A percentile compares a stretch with the other conserved stretches of the same genome.
phyloP scores from a whole-genome alignment of 805 yeast species.

The Candida taoyuanica region DNA sequence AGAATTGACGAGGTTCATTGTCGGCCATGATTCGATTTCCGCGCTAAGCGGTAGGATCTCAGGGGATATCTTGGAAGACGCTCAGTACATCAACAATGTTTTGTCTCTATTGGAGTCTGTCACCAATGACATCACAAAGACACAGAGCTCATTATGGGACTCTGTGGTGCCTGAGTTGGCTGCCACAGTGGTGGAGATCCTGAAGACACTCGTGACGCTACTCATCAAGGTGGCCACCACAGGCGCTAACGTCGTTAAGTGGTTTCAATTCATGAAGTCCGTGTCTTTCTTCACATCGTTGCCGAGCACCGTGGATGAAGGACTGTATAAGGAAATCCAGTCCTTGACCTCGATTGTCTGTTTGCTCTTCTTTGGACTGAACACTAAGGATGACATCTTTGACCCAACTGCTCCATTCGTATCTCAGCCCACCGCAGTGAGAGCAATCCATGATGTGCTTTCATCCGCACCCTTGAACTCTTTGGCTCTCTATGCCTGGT shows the following conservation, averaged over 20 bases:
- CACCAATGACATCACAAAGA: neutral
- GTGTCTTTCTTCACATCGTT: slow-evolving; percentile 21
- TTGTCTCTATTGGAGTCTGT: slow-evolving; percentile 13
- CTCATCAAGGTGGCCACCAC: slow-evolving; percentile 35
- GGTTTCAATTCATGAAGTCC: slow-evolving; percentile 52
- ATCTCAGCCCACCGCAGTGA: slow-evolving; percentile 36
- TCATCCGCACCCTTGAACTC: slow-evolving; percentile 37
- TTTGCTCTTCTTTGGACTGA: slow-evolving; percentile 52
- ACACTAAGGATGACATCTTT: slow-evolving; percentile 41
- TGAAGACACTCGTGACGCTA: slow-evolving; percentile 37
- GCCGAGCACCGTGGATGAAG: slow-evolving; percentile 15
- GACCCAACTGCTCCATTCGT: slow-evolving; percentile 36
- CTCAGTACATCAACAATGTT: slow-evolving; percentile 23
- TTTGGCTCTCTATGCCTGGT: slow-evolving; percentile 61
- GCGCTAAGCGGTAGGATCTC: slow-evolving; percentile 23
- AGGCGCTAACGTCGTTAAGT: slow-evolving; percentile 35
- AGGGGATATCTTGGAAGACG: slow-evolving; percentile 18
- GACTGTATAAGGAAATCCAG: slow-evolving; percentile 32
- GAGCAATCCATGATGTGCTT: slow-evolving; percentile 37
- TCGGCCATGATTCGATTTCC: slow-evolving; percentile 25
- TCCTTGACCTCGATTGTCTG: slow-evolving; percentile 46
- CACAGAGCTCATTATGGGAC: slow-evolving; percentile 12
- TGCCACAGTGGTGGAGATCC: slow-evolving; percentile 31
- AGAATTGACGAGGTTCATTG: slow-evolving; percentile 33
- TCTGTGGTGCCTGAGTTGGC: slow-evolving; percentile 29